Evolutionary conservation across 2,329 filamentous ascomycete genomes (phyloP).

Genomic region (Ascomycota sp.): DNA sequence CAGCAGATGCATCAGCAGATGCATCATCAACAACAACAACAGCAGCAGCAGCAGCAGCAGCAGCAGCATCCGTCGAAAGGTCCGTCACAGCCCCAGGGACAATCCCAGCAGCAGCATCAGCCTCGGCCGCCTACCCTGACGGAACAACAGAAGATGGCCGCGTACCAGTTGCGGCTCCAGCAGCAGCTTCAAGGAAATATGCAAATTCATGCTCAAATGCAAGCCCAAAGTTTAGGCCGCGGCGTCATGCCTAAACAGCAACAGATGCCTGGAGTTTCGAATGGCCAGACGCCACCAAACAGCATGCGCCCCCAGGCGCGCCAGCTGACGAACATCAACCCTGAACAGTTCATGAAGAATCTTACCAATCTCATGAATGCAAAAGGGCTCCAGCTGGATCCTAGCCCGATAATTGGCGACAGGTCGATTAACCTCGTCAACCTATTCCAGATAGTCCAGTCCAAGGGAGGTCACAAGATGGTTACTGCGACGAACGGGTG

Average conservation of each 20-base stretch:
- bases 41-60: conserved; percentile 20
- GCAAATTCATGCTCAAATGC: conserved; percentile 29
- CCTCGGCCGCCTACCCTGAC: conserved; percentile 16
- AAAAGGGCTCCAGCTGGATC: conserved; percentile 50
- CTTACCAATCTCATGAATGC: conserved; percentile 57
- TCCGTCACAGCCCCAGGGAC: conserved; percentile 16
- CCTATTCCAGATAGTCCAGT: conserved; percentile 51
- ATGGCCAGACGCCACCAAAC: conserved; percentile 31
- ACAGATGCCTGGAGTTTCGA: conserved; percentile 24
- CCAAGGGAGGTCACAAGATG: conserved; percentile 57
- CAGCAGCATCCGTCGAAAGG: conserved; percentile 10
- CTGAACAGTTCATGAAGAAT: conserved; percentile 53
- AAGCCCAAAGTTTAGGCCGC: conserved; percentile 20
- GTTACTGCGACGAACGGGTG: conserved; percentile 50
- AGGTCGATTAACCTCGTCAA: conserved; percentile 52
- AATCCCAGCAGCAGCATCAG: conserved; percentile 22
- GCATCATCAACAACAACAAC: conserved; percentile 34
- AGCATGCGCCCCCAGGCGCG: conserved; percentile 28
- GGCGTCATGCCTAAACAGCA: conserved; percentile 30
- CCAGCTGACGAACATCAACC: conserved; percentile 23
- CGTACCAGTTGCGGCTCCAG: conserved; percentile 69
- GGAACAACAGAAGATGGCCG: conserved; percentile 50
- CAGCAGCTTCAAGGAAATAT: conserved; percentile 42
- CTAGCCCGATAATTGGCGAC: conserved; percentile 50
- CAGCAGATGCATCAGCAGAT: conserved; percentile 21